These are phyloP conservation scores for Torulaspora globosa DNA, from an alignment of 1,139 yeast species.

Conservation along the genomic window DNA sequence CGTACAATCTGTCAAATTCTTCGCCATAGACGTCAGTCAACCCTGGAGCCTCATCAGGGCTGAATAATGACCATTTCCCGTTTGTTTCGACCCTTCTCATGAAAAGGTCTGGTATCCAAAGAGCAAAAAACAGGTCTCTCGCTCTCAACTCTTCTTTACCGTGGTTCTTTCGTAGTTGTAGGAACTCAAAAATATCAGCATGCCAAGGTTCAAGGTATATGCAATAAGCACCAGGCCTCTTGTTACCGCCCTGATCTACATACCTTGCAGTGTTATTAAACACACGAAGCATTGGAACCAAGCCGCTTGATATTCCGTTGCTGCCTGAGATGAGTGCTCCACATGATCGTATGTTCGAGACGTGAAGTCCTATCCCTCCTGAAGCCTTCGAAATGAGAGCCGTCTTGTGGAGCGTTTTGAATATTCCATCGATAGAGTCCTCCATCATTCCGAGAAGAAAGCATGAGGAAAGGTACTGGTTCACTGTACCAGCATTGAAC, in stretches of 20 bases:
- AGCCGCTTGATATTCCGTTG: conserved; percentile 86
- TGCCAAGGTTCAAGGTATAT: conserved; percentile 91
- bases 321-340: conserved; percentile 88
- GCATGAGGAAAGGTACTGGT: conserved; percentile 82
- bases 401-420: conserved; percentile 77
- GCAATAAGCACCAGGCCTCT: conserved; percentile 91
- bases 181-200: conserved; percentile 73
- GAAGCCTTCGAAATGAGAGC: conserved; percentile 86
- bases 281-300: conserved; percentile 85
- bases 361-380: conserved; percentile 85
- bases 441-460: conserved; percentile 82
- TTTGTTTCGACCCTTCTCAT: conserved; percentile 82
- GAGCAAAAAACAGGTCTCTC: conserved; percentile 79
- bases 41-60: conserved; percentile 86
- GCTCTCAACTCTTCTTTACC: conserved; percentile 90
- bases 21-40: conserved; percentile 75
- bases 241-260: conserved; percentile 92
- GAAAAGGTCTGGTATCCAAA: conserved; percentile 87
- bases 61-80: conserved; percentile 77
- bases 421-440: conserved; percentile 87
- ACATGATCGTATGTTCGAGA: conserved; percentile 75
- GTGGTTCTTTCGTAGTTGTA: conserved; percentile 81
- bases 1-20: conserved; percentile 66
- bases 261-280: conserved; percentile 87
- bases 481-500: conserved; percentile 84